phyloP scores from a whole-genome alignment of 1,284 basidiomycete genomes.

The Sphaerobolus stellatus region DNA sequence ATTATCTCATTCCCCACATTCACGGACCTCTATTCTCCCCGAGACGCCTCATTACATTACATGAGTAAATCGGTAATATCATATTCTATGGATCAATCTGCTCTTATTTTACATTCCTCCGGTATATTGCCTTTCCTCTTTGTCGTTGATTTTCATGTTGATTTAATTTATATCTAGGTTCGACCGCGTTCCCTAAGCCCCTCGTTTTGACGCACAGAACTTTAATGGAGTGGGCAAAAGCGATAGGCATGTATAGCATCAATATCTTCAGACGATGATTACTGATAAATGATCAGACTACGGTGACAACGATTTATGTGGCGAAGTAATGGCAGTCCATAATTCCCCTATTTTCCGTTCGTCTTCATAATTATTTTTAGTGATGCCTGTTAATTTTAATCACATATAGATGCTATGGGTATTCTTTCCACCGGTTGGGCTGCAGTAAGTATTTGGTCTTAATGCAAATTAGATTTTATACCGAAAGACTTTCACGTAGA shows the following conservation, averaged over 20 bases:
- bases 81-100: constrained; percentile 14
- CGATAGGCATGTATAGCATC: constrained; percentile 16
- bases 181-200: constrained; percentile 32
- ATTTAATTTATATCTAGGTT: too few relatives aligned
- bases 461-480: too few relatives aligned
- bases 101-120: constrained; percentile 36
- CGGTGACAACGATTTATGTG: not conserved
- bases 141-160: too few relatives aligned
- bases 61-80: too few relatives aligned
- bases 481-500: too few relatives aligned
- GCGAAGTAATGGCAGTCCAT: constrained; percentile 2
- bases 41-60: not conserved
- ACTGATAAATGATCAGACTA: not conserved
- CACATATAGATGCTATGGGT: constrained; percentile 7
- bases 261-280: not conserved
- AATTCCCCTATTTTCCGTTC: constrained; percentile 4
- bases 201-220: constrained; percentile 22
- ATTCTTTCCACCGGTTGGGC: not conserved
- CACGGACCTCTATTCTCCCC: not conserved
- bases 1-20: constrained; percentile 7
- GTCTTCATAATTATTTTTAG: not conserved
- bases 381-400: not conserved
- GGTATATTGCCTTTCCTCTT: too few relatives aligned
- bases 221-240: constrained; percentile 16
- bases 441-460: not conserved